phyloP scores from a whole-genome alignment of 768 basidiomycete species.

The Pleurotus ostreatus region DNA sequence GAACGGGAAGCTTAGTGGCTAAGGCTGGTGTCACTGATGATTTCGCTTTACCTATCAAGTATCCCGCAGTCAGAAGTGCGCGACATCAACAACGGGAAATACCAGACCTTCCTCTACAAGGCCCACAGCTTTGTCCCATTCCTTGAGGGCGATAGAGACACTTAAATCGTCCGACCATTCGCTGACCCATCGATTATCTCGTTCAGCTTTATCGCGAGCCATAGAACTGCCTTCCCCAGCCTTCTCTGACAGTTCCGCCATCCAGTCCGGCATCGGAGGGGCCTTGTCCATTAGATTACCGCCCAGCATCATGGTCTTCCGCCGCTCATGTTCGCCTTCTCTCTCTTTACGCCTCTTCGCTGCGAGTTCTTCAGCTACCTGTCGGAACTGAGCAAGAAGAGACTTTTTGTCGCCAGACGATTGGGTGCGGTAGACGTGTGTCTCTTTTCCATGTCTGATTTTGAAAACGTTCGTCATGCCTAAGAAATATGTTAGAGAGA shows the following conservation, averaged over 20 bases:
- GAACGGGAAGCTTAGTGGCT: conserved; percentile 55
- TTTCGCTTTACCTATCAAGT: conserved; percentile 53
- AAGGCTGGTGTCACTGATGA: conserved; percentile 50
- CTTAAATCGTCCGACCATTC: conserved; percentile 92
- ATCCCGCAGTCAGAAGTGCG: neutral
- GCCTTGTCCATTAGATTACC: conserved; percentile 20
- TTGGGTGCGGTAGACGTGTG: conserved; percentile 90
- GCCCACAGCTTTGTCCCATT: conserved; percentile 84
- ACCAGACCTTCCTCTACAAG: conserved; percentile 79
- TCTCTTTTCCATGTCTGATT: conserved; percentile 89
- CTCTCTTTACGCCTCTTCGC: conserved; percentile 89
- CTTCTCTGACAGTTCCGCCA: conserved; percentile 61
- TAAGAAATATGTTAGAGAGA: conserved; percentile 15
- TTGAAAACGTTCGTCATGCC: conserved; percentile 97
- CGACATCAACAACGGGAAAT: neutral
- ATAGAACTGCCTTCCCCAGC: conserved; percentile 48
- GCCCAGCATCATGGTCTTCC: conserved; percentile 72
- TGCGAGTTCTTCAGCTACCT: conserved; percentile 88
- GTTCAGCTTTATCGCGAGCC: conserved; percentile 72
- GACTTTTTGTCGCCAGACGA: conserved; percentile 79
- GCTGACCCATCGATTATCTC: conserved; percentile 81
- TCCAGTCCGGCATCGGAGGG: conserved; percentile 73
- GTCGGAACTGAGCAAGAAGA: conserved; percentile 80
- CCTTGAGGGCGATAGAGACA: conserved; percentile 83
- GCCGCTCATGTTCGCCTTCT: conserved; percentile 86